These are phyloP conservation scores for Geum urbanum DNA, from an alignment of 306 rosid genomes.

Conservation along the genomic window DNA sequence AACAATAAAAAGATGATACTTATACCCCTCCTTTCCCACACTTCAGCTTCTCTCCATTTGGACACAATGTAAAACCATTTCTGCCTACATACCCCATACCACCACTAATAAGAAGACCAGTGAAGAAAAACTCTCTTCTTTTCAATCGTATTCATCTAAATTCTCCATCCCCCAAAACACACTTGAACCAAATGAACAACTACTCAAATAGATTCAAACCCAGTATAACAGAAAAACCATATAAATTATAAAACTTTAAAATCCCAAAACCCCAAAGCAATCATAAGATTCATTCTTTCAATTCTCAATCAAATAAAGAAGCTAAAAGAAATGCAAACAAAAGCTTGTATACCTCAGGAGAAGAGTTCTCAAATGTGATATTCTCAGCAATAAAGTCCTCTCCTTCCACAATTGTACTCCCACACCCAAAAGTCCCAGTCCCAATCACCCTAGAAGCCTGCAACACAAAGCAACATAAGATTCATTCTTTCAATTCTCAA, in stretches of 20 bases:
- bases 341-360: conserved; percentile 58
- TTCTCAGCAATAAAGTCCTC: conserved; percentile 91
- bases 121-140: background rate
- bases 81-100: background rate
- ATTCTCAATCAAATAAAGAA: no score
- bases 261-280: background rate
- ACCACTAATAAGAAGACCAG: background rate
- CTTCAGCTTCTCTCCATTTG: background rate
- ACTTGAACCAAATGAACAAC: background rate
- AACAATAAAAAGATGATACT: background rate
- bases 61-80: background rate
- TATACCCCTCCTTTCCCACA: background rate
- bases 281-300: background rate
- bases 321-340: background rate
- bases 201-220: conserved; percentile 10
- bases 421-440: conserved; percentile 90
- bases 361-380: conserved; percentile 79
- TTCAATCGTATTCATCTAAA: background rate
- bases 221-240: background rate
- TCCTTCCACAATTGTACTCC: conserved; percentile 79
- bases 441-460: conserved; percentile 65
- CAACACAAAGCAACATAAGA: conserved; percentile 22
- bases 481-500: background rate
- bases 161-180: background rate
- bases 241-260: background rate